Evolutionary conservation across 2,329 filamentous ascomycete genomes (phyloP).

Genomic region (Scedosporium apiospermum): DNA sequence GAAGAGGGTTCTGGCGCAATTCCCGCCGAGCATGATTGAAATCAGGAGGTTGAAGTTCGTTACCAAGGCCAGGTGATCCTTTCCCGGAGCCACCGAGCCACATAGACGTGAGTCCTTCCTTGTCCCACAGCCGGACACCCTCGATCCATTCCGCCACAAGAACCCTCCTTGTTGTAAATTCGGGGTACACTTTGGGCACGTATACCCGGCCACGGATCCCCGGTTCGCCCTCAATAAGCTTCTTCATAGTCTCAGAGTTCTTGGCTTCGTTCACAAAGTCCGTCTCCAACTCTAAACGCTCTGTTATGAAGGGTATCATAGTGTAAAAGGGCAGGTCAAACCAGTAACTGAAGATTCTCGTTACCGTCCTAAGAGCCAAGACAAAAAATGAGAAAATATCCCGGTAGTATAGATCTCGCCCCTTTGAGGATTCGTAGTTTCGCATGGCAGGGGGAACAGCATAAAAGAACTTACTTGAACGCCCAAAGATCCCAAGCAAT

Average conservation of each 20-base stretch:
- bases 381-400: not conserved
- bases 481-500: slow-evolving; percentile 94
- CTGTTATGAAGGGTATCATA: slow-evolving; percentile 84
- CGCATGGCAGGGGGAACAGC: not conserved
- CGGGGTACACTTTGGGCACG: slow-evolving; percentile 73
- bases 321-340: slow-evolving; percentile 92
- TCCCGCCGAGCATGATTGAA: slow-evolving; percentile 33
- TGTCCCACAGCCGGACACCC: slow-evolving; percentile 86
- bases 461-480: slow-evolving; percentile 57
- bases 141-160: slow-evolving; percentile 98
- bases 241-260: slow-evolving; percentile 78
- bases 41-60: slow-evolving; percentile 44
- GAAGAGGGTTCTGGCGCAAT: slow-evolving; percentile 40
- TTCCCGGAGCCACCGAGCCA: slow-evolving; percentile 72
- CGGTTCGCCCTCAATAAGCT: slow-evolving; percentile 65
- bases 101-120: slow-evolving; percentile 62
- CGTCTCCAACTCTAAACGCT: slow-evolving; percentile 85
- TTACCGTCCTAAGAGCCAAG: slow-evolving; percentile 51
- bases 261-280: slow-evolving; percentile 88
- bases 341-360: slow-evolving; percentile 71
- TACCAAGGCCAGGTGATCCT: slow-evolving; percentile 70
- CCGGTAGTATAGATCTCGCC: no score
- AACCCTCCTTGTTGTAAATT: slow-evolving; percentile 72
- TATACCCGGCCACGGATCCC: slow-evolving; percentile 74
- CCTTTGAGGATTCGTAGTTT: not conserved